These are phyloP conservation scores for Citeromyces matritensis DNA, from an alignment of 805 yeast species.

Conservation along the genomic window DNA sequence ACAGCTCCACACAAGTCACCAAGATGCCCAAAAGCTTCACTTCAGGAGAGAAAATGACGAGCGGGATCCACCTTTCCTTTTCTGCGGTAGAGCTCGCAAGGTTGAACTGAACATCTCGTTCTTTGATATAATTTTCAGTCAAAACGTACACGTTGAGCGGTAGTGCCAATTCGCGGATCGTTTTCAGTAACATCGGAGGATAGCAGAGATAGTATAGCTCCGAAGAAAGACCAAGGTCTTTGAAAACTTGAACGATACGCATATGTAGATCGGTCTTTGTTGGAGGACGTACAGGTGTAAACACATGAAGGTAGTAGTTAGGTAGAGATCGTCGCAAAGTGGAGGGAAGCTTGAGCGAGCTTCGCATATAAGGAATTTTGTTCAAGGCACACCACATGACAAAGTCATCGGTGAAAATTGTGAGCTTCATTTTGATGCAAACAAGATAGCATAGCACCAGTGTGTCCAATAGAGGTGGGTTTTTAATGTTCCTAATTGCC, in stretches of 20 bases:
- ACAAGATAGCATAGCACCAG: slow-evolving; percentile 34
- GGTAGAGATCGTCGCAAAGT: slow-evolving; percentile 21
- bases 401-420: slow-evolving; percentile 35
- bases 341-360: slow-evolving; percentile 23
- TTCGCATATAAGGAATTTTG: slow-evolving; percentile 31
- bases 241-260: slow-evolving; percentile 1
- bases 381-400: slow-evolving; percentile 23
- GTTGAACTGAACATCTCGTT: slow-evolving; percentile 5
- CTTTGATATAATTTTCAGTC: slow-evolving; percentile 13
- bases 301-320: slow-evolving; percentile 14
- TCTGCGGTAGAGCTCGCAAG: slow-evolving; percentile 2
- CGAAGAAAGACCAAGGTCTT: not conserved
- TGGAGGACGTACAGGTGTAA: slow-evolving; percentile 26
- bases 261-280: slow-evolving; percentile 15
- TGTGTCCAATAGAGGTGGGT: slow-evolving; percentile 1
- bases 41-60: slow-evolving; percentile 18
- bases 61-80: not conserved
- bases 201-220: slow-evolving; percentile 9
- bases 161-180: slow-evolving; percentile 24
- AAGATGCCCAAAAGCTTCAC: slow-evolving; percentile 17
- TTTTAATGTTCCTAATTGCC: slow-evolving; percentile 1
- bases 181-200: slow-evolving; percentile 23
- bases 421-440: slow-evolving; percentile 27
- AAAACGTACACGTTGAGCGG: slow-evolving; percentile 33
- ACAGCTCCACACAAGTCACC: slow-evolving; percentile 15